Conservation (phyloP, 371 early-diverging fungal genomes). For the Parasitella parasitica region DNA sequence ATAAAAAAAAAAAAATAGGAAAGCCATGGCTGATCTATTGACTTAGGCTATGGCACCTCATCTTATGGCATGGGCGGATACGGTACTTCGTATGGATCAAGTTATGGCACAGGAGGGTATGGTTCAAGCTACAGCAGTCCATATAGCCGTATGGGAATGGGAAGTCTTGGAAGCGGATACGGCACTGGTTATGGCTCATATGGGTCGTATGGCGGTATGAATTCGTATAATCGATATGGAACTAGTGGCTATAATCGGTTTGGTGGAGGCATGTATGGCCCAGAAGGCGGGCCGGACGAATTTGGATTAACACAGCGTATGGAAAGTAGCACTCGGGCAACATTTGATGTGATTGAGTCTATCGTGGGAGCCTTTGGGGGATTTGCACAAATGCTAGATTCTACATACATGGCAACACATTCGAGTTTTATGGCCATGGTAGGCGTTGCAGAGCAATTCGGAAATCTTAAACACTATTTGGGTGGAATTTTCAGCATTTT, state of each 20-base stretch:
- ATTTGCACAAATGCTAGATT: conserved; percentile 95
- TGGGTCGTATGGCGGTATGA: conserved; percentile 30
- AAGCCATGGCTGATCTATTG: neutral
- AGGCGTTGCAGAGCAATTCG: conserved; percentile 95
- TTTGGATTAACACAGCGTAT: conserved; percentile 74
- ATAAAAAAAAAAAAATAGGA: no score
- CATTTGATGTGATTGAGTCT: conserved; percentile 87
- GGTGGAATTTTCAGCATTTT: conserved; percentile 79
- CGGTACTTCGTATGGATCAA: conserved; percentile 5
- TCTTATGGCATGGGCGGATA: conserved; percentile 17
- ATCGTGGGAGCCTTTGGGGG: conserved; percentile 95
- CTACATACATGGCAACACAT: conserved; percentile 95
- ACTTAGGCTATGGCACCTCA: conserved; percentile 15
- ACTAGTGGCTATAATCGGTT: conserved; percentile 29
- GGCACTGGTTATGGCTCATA: conserved; percentile 17
- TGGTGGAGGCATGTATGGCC: conserved; percentile 54
- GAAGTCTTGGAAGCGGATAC: neutral
- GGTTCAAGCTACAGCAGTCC: conserved; percentile 24
- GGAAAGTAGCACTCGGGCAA: conserved; percentile 84
- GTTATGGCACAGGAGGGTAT: conserved; percentile 12
- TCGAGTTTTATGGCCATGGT: conserved; percentile 97
- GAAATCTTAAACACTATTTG: conserved; percentile 77
- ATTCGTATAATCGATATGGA: conserved; percentile 23
- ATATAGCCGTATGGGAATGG: conserved; percentile 20
- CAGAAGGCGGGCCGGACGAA: conserved; percentile 57